phyloP scores from a whole-genome alignment of 176 grass and related monocot species.

The Hyparrhenia diplandra region DNA sequence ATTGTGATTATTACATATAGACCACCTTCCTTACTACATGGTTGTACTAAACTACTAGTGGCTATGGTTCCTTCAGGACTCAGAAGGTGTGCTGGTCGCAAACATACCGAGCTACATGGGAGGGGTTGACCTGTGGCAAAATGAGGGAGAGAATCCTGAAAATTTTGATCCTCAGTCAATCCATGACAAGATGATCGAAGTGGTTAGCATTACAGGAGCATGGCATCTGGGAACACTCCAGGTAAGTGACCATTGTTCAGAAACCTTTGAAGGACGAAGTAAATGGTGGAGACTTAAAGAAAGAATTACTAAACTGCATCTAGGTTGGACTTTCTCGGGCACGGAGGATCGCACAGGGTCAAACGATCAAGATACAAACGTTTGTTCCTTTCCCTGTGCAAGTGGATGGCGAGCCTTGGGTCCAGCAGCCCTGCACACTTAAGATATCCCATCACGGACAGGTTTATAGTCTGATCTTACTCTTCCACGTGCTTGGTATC shows the following conservation, averaged over 20 bases:
- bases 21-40: background rate
- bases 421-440: conserved; percentile 58
- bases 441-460: conserved; percentile 78
- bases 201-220: conserved; percentile 68
- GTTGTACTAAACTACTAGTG: background rate
- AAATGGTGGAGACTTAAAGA: background rate
- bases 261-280: background rate
- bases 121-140: conserved; percentile 80
- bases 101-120: conserved; percentile 92
- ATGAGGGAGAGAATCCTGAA: conserved; percentile 52
- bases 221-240: conserved; percentile 81
- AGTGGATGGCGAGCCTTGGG: conserved; percentile 79
- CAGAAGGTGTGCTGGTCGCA: conserved; percentile 68
- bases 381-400: conserved; percentile 67
- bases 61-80: conserved; percentile 42
- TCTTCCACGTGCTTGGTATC: background rate
- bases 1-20: background rate
- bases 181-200: conserved; percentile 79
- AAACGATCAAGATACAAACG: conserved; percentile 44
- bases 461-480: conserved; percentile 14
- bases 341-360: conserved; percentile 63
- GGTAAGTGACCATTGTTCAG: conserved; percentile 25
- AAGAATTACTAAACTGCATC: background rate
- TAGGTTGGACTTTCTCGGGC: conserved; percentile 77
- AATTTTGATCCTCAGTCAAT: conserved; percentile 70